Conservation (phyloP, 1,139 yeast species). For the Debaryomyces subglobosus region DNA sequence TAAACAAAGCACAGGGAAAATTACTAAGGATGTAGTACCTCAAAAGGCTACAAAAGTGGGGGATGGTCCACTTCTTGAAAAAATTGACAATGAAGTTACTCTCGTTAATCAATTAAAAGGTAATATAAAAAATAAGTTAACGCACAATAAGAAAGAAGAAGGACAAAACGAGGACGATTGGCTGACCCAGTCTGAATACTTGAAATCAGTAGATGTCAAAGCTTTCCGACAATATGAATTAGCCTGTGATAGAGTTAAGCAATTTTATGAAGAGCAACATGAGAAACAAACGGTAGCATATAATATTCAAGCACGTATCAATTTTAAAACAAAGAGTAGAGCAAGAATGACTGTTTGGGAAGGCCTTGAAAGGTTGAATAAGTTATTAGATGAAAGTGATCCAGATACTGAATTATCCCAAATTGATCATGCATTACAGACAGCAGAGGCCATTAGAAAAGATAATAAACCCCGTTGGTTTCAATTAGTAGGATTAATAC, state of each 20-base stretch:
- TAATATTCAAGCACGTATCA: conserved; percentile 70
- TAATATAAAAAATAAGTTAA: conserved; percentile 14
- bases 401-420: conserved; percentile 78
- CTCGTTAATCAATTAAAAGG: conserved; percentile 33
- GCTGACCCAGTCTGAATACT: conserved; percentile 26
- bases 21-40: neutral
- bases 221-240: conserved; percentile 67
- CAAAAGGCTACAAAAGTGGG: neutral
- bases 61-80: conserved; percentile 32
- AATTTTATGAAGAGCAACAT: conserved; percentile 70
- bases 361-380: conserved; percentile 63
- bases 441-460: conserved; percentile 72
- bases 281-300: conserved; percentile 73
- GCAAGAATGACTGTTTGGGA: conserved; percentile 76
- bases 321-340: conserved; percentile 65
- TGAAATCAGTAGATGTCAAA: conserved; percentile 41
- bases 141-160: conserved; percentile 8
- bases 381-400: conserved; percentile 69
- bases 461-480: conserved; percentile 77
- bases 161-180: conserved; percentile 12
- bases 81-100: conserved; percentile 40
- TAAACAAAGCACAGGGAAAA: neutral
- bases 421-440: conserved; percentile 75
- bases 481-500: conserved; percentile 72
- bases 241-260: conserved; percentile 70